phyloP scores from a whole-genome alignment of 208 protist species.

The Tritrichomonas musculus region DNA sequence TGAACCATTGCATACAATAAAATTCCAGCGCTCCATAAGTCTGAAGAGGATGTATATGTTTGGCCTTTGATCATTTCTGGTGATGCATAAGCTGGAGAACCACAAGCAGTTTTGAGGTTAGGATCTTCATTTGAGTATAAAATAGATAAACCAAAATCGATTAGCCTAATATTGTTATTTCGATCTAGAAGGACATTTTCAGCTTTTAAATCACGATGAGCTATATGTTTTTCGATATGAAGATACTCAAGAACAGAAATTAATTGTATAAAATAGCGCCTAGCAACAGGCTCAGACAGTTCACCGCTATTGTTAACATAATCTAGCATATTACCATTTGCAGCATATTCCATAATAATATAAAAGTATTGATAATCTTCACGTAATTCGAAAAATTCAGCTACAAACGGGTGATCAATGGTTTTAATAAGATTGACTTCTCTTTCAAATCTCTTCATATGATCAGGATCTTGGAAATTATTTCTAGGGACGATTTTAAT shows the following conservation, averaged over 20 bases:
- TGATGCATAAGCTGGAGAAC: not conserved
- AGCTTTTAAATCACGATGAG: not conserved
- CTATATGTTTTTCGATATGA: not conserved
- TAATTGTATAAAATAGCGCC: not conserved
- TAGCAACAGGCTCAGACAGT: not conserved
- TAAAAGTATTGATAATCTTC: not conserved
- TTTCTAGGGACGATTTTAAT: not conserved
- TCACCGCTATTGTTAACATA: not conserved
- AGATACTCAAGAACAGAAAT: not conserved
- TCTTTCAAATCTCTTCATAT: not conserved
- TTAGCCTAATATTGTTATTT: not conserved
- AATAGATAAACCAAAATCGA: not conserved
- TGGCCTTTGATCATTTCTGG: slow-evolving; percentile 2
- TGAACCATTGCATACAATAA: not conserved
- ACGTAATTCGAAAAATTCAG: not conserved
- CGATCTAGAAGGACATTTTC: not conserved
- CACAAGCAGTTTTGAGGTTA: not conserved
- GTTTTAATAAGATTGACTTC: not conserved
- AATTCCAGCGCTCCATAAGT: slow-evolving; percentile 33
- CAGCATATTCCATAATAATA: not conserved
- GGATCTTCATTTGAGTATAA: not conserved
- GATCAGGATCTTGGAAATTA: not conserved
- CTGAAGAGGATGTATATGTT: not conserved
- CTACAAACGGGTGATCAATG: not conserved
- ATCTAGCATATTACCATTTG: not conserved